Conservation (phyloP, 139 green algal species). For the Coccomyxa sp. region DNA sequence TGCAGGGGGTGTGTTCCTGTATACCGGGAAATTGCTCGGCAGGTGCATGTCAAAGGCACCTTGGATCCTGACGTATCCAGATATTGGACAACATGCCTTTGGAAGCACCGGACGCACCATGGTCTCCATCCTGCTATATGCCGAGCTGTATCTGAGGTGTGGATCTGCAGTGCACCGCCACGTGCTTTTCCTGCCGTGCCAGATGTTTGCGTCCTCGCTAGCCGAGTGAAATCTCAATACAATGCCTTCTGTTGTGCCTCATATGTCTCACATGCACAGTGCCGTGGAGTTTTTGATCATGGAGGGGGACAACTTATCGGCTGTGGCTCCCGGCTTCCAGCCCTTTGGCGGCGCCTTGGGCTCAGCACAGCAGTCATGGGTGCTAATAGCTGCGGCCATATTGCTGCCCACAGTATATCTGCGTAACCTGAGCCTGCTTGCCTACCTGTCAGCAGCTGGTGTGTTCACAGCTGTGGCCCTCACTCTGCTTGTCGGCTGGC, state of each 20-base stretch:
- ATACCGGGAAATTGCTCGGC: not conserved
- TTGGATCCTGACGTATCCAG: constrained; percentile 29
- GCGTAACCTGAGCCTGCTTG: constrained; percentile 29
- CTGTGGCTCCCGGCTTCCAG: constrained; percentile 21
- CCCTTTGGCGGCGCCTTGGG: not conserved
- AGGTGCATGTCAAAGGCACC: not conserved
- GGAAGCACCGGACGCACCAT: constrained; percentile 15
- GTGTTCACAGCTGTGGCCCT: constrained; percentile 20
- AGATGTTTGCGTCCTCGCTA: not conserved
- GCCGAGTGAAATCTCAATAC: not conserved
- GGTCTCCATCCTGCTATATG: constrained; percentile 33
- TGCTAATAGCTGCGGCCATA: constrained; percentile 11
- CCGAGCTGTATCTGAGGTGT: constrained; percentile 33
- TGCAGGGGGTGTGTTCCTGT: not conserved
- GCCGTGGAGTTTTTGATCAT: constrained; percentile 4
- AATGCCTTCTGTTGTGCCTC: constrained; percentile 22
- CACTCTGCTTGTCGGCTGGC: not conserved
- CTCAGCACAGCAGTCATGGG: not conserved
- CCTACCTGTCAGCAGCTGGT: constrained; percentile 27
- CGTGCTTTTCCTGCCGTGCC: not conserved
- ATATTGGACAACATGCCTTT: constrained; percentile 37
- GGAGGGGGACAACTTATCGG: constrained; percentile 24
- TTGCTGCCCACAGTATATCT: constrained; percentile 39
- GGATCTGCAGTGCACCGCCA: not conserved
- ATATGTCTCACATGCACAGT: constrained; percentile 32